phyloP scores from a whole-genome alignment of 345 rosid species.

The Linum lewisii region DNA sequence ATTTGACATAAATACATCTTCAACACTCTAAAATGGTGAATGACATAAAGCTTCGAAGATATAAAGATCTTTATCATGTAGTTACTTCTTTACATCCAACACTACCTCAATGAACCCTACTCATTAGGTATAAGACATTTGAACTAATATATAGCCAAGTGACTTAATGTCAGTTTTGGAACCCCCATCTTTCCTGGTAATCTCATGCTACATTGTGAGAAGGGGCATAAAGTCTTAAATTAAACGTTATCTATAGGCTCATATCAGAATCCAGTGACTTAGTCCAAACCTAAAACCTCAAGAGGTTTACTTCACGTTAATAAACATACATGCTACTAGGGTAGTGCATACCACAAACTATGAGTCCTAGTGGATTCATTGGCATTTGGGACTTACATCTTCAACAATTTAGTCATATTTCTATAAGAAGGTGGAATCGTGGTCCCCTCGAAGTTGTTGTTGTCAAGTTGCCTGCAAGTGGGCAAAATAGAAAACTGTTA shows the following conservation, averaged over 20 bases:
- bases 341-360: slow-evolving; percentile 2
- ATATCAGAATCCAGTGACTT: background rate
- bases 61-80: background rate
- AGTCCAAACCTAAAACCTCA: background rate
- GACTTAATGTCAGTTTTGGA: background rate
- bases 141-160: background rate
- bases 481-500: slow-evolving; percentile 8
- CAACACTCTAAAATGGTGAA: background rate
- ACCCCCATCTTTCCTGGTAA: background rate
- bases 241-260: background rate
- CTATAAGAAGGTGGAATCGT: slow-evolving; percentile 63
- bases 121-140: background rate
- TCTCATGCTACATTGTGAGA: background rate
- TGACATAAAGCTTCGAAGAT: slow-evolving; percentile 6
- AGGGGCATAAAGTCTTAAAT: background rate
- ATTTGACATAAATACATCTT: background rate
- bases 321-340: slow-evolving; percentile 7
- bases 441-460: slow-evolving; percentile 73
- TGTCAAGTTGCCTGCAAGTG: slow-evolving; percentile 77
- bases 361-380: slow-evolving; percentile 3
- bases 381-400: slow-evolving; percentile 55
- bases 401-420: slow-evolving; percentile 68
- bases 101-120: background rate
- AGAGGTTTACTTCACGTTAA: no score
- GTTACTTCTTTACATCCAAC: no score